Base-by-base conservation (phyloP, 495 filamentous ascomycete species). In the Penicillium daleae region DNA sequence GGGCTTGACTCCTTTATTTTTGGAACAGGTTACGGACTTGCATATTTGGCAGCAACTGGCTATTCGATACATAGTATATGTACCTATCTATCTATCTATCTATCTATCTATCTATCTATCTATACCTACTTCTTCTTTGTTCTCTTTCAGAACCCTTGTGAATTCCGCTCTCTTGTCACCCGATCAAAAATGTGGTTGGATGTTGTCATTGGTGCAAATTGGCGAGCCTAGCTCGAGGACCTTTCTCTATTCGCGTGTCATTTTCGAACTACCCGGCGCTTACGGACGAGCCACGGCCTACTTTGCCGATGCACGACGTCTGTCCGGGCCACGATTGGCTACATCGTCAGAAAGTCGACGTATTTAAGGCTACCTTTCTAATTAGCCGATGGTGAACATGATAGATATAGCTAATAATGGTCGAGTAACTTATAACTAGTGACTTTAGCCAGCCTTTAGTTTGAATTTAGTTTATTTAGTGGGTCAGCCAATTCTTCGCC, bases 31-130 rank as follows among this genome's bases (percentile, higher is more conserved):
- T 68, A 62, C 66, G 69, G 56, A 52, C 46, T 68, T 68, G 66
- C 66, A 68, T 68, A 68, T 71, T 66, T 63, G 66, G 66, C 62
- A 67, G 69, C 67, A 70, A 62, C 60, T 65, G 51, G 58, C 59
- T 64, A 56, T 61, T 46, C 62, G 53, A 63, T 67, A 68, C 56
- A 70, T 70, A 70, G 56, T 68, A 60, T 56, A 62, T 60, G 57
- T 67, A 58, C 54, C 46, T 26, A 27, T 50, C 56, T 65, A 6
- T 42, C n/a, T 42, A 69, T 61, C n/a, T n/a, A n/a, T n/a, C n/a
- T n/a, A n/a, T n/a, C n/a, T n/a, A n/a, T n/a, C n/a, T n/a, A n/a
- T n/a, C n/a, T n/a, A n/a, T n/a, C n/a, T 65, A 8, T 46, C 19
- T 46, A 69, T 61, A 63, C 35, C 40, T 63, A 56, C 49, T 49